phyloP scores from a whole-genome alignment of 148 eudicot genomes.

The Selenicereus undatus region DNA sequence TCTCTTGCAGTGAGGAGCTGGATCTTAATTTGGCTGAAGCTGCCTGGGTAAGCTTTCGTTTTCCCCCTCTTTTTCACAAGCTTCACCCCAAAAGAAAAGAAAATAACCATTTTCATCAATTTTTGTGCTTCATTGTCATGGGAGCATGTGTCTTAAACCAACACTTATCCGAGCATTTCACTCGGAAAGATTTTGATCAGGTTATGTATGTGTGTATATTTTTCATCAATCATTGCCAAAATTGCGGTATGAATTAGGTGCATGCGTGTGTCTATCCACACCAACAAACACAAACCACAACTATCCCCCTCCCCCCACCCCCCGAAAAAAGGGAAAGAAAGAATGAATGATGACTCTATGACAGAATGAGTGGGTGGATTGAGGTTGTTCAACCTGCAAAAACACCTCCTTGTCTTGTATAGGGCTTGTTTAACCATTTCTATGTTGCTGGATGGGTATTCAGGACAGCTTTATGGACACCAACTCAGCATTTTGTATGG shows the following conservation, averaged over 20 bases:
- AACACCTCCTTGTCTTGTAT: not conserved
- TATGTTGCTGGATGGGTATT: not conserved
- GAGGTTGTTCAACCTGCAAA: not conserved
- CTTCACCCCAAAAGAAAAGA: not conserved
- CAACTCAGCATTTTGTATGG: not conserved
- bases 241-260: not conserved
- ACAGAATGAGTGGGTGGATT: not conserved
- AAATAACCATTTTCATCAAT: not conserved
- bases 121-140: not conserved
- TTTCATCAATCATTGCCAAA: not conserved
- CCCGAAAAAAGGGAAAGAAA: not conserved
- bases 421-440: not conserved
- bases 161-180: not conserved
- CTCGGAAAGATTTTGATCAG: not conserved
- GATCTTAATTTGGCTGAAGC: conserved; percentile 89
- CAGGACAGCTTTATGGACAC: not conserved
- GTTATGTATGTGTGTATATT: not conserved
- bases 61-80: not conserved
- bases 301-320: no score
- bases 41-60: conserved; percentile 67
- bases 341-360: not conserved
- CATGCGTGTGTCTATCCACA: not conserved
- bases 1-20: conserved; percentile 72
- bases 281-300: not conserved
- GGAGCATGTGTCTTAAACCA: not conserved